These are phyloP conservation scores for Pelargonium cotyledonis DNA, from an alignment of 441 rosid species.

Conservation along the genomic window DNA sequence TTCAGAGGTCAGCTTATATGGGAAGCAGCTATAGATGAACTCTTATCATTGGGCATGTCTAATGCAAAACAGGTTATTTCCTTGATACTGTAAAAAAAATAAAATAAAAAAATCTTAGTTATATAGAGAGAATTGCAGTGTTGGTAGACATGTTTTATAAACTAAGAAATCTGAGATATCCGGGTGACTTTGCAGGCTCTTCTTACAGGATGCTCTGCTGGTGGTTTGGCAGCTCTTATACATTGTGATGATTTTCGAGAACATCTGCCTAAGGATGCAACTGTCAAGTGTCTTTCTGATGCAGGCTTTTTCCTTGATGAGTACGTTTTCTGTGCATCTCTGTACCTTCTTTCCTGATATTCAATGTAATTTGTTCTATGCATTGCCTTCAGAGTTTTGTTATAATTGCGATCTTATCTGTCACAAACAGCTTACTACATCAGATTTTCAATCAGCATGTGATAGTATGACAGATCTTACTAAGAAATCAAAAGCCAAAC, in stretches of 20 bases:
- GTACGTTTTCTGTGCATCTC: slow-evolving; percentile 38
- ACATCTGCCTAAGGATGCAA: slow-evolving; percentile 52
- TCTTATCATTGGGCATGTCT: slow-evolving; percentile 67
- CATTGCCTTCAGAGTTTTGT: slow-evolving; percentile 4
- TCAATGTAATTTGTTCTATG: slow-evolving; percentile 1
- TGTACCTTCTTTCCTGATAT: slow-evolving; percentile 7
- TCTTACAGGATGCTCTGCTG: slow-evolving; percentile 95
- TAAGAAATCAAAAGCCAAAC: neutral
- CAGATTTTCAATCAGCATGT: no score
- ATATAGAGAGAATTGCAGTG: neutral
- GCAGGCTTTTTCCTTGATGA: slow-evolving; percentile 91
- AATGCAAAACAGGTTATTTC: slow-evolving; percentile 57
- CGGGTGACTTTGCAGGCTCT: slow-evolving; percentile 44
- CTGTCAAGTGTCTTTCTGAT: slow-evolving; percentile 86
- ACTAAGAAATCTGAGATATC: neutral
- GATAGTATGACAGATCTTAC: neutral
- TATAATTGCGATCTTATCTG: neutral
- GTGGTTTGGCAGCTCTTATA: slow-evolving; percentile 81
- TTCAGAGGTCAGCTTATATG: slow-evolving; percentile 93
- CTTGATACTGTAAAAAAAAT: slow-evolving; percentile 6
- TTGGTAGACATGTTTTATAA: neutral
- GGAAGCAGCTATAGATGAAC: slow-evolving; percentile 70
- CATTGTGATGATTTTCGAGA: slow-evolving; percentile 75
- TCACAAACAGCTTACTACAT: neutral
- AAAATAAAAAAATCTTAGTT: no score